Conservation (phyloP, 2,329 filamentous ascomycete species). For the Xylariomycetidae sp. region DNA sequence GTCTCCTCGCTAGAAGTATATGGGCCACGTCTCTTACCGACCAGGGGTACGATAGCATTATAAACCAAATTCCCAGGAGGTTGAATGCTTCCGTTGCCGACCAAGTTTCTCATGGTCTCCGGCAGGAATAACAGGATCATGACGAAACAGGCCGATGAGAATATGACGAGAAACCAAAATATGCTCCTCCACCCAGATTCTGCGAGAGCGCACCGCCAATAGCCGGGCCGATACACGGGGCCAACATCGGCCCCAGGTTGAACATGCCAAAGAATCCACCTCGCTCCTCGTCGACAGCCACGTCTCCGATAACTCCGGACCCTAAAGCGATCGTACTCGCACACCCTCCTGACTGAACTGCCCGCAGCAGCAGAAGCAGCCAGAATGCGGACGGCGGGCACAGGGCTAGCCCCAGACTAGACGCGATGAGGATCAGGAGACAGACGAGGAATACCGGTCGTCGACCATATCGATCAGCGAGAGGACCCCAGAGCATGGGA, state of each 20-base stretch:
- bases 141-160: slow-evolving; percentile 32
- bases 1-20: slow-evolving; percentile 2
- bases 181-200: slow-evolving; percentile 45
- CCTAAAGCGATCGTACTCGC: slow-evolving; percentile 30
- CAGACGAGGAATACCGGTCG: slow-evolving; percentile 25
- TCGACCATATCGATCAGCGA: slow-evolving; percentile 28
- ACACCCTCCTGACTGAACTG: slow-evolving; percentile 26
- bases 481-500: slow-evolving; percentile 29
- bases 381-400: slow-evolving; percentile 26
- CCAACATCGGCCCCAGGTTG: slow-evolving; percentile 33
- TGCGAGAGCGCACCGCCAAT: slow-evolving; percentile 44
- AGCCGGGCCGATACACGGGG: slow-evolving; percentile 43
- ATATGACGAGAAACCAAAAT: slow-evolving; percentile 52
- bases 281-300: slow-evolving; percentile 26
- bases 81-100: slow-evolving; percentile 23
- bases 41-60: slow-evolving; percentile 19
- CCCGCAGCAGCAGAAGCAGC: slow-evolving; percentile 25
- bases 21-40: not conserved
- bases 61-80: slow-evolving; percentile 8
- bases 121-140: slow-evolving; percentile 28
- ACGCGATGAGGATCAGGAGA: slow-evolving; percentile 23
- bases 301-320: slow-evolving; percentile 29
- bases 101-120: slow-evolving; percentile 25
- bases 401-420: slow-evolving; percentile 26
- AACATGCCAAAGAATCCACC: slow-evolving; percentile 30